Conservation (phyloP, 345 rosid species). For the Syzygium aromaticum region DNA sequence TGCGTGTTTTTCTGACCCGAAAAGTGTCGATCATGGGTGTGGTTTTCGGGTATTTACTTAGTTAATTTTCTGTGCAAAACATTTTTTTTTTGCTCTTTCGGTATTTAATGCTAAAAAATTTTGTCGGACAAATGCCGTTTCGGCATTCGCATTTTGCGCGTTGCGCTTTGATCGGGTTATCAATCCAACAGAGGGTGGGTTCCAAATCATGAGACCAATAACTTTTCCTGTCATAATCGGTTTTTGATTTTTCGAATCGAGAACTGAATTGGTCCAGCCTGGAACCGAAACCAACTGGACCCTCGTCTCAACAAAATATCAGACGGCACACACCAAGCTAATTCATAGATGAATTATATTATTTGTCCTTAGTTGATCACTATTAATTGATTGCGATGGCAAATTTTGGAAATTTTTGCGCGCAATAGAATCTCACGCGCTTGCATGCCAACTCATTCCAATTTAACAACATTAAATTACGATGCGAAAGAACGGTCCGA, state of each 20-base stretch:
- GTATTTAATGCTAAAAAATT: background rate
- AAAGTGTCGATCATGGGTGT: background rate
- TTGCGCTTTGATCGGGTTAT: accelerated
- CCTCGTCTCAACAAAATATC: accelerated
- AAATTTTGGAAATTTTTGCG: background rate
- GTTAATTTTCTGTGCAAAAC: background rate
- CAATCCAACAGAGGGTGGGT: no score
- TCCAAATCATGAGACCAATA: background rate
- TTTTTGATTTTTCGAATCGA: background rate
- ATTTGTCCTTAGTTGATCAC: background rate
- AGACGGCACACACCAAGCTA: background rate
- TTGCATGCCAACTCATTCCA: background rate
- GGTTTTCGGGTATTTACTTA: background rate
- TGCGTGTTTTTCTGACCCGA: background rate
- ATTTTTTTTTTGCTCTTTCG: background rate
- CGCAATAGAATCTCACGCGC: background rate
- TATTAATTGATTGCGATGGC: background rate
- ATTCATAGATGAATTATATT: background rate
- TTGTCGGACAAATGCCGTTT: background rate
- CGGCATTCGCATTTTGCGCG: background rate
- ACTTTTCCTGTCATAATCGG: background rate
- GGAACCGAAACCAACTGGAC: background rate
- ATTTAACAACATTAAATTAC: background rate
- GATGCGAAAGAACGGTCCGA: background rate
- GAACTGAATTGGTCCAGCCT: background rate